Base-by-base conservation (phyloP, 1,284 basidiomycete genomes). In the Rugosomyces carneus region DNA sequence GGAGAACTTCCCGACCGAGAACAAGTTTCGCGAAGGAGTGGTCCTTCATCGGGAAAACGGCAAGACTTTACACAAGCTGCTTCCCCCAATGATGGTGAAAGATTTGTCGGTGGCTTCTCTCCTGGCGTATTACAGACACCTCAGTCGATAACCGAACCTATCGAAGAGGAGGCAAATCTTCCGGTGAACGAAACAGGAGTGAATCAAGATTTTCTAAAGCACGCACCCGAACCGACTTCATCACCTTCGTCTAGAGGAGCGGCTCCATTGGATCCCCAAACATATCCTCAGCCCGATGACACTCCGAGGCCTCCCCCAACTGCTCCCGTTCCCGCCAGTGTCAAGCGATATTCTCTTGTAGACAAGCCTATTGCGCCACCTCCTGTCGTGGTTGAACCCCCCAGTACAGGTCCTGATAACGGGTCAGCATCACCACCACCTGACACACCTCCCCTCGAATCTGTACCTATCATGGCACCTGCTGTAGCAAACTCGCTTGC, bases 311-410 rank as follows among this genome's bases (percentile, higher is more conserved):
- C 50, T 40, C 43, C 50, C 29, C 44, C 52, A 6, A 38, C 46
- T 34, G 48, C 53, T 21, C 44, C 40, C n/a, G 81, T 76, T 37
- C 85, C 76, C 37, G 62, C 77, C 24, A 78, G 64, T 47, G 76
- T 89, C 32, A 85, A 82, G 56, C 80, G 87, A 7, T 90, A 84
- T 57, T 87, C 87, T 1, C 71, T 90, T 16, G 76, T 84, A 15
- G 86, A 88, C 54, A 77, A 72, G 46, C 84, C 85, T 4, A 57
- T 66, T 6, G 60, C 72, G 1, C 71, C 77, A 1, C 61, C 75
- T 3, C 69, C 77, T 20, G 67, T 84, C 8, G 64, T 82, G 20
- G 71, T 84, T n/a, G 77, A 80, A 44, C 71, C 73, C 16, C 69
- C 69, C 21, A 66, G 69, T 52, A 69, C 74, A 16, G 57, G 62